Evolutionary conservation across 2,329 filamentous ascomycete species (phyloP).

Genomic region (Aspergillus sp.): DNA sequence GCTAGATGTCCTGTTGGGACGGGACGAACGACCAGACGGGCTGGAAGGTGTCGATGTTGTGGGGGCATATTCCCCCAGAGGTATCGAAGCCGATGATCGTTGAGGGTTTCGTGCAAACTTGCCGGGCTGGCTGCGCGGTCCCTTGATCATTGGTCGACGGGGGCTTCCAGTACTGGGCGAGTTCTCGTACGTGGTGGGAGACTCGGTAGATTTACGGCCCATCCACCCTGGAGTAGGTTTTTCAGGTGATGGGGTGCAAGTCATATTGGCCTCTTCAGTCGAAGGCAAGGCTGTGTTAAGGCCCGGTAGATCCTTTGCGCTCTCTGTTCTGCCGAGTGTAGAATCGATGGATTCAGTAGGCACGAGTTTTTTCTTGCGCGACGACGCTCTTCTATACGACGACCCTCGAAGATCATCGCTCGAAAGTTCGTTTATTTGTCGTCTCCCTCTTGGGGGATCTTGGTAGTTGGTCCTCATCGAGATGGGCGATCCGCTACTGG

Average conservation of each 20-base stretch:
- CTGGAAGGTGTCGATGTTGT: not conserved
- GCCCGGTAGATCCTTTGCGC: conserved; percentile 17
- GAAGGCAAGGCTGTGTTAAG: conserved; percentile 21
- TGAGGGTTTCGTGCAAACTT: conserved; percentile 14
- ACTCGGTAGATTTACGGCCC: conserved; percentile 14
- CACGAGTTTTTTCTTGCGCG: conserved; percentile 19
- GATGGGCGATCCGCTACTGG: conserved; percentile 10
- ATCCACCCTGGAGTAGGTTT: conserved; percentile 21
- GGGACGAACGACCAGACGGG: not conserved
- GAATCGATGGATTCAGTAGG: conserved; percentile 7
- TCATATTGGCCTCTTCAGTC: conserved; percentile 11
- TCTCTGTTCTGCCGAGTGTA: conserved; percentile 5
- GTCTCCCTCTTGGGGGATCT: conserved; percentile 1
- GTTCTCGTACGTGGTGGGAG: conserved; percentile 20
- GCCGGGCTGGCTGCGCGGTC: conserved; percentile 27
- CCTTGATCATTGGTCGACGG: conserved; percentile 27
- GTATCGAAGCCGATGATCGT: conserved; percentile 5
- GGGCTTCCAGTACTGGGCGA: conserved; percentile 21
- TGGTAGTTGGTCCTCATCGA: conserved; percentile 12
- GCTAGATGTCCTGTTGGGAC: conserved; percentile 15
- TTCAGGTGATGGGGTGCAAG: conserved; percentile 27
- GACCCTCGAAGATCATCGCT: too few relatives aligned
- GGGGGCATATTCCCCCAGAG: conserved; percentile 9
- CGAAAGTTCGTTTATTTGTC: too few relatives aligned
- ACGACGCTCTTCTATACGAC: conserved; percentile 1